A percentile compares a stretch with the other conserved stretches of the same genome.
Conservation (phyloP, 2,329 filamentous ascomycete genomes). For the Niveomyces coronatus region DNA sequence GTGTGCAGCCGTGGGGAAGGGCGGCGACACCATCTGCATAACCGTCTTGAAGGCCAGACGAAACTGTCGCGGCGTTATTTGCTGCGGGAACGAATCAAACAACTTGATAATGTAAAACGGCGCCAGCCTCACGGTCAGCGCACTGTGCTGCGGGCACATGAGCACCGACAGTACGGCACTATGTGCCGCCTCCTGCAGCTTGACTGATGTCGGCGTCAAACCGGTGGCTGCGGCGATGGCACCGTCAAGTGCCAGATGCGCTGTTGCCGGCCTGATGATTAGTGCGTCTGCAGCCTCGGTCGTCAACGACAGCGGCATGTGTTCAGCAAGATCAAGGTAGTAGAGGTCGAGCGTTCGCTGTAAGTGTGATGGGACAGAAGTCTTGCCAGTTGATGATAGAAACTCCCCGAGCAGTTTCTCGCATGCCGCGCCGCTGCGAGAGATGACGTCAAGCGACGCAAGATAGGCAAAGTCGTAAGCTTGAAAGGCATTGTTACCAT, state of each 20-base stretch:
- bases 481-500: slow-evolving; percentile 65
- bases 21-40: slow-evolving; percentile 71
- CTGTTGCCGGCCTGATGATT: slow-evolving; percentile 61
- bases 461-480: slow-evolving; percentile 79
- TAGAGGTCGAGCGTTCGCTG: slow-evolving; percentile 72
- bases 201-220: slow-evolving; percentile 36
- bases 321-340: slow-evolving; percentile 79
- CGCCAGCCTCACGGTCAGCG: slow-evolving; percentile 58
- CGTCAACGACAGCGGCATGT: slow-evolving; percentile 63
- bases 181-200: slow-evolving; percentile 81
- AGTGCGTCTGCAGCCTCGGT: slow-evolving; percentile 59
- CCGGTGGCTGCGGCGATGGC: too few relatives aligned
- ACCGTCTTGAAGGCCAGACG: slow-evolving; percentile 79
- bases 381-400: slow-evolving; percentile 30
- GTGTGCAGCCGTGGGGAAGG: slow-evolving; percentile 59
- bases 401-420: slow-evolving; percentile 58
- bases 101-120: slow-evolving; percentile 78
- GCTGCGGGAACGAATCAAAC: slow-evolving; percentile 67
- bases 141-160: slow-evolving; percentile 66
- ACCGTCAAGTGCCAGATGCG: slow-evolving; percentile 51
- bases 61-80: slow-evolving; percentile 77
- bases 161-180: slow-evolving; percentile 71
- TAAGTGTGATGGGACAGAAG: slow-evolving; percentile 27
- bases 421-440: slow-evolving; percentile 56
- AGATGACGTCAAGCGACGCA: slow-evolving; percentile 70